A percentile compares a stretch with the other conserved stretches of the same genome.
phyloP scores from a whole-genome alignment of 2,329 filamentous ascomycete species.

The Talaromyces sp. region DNA sequence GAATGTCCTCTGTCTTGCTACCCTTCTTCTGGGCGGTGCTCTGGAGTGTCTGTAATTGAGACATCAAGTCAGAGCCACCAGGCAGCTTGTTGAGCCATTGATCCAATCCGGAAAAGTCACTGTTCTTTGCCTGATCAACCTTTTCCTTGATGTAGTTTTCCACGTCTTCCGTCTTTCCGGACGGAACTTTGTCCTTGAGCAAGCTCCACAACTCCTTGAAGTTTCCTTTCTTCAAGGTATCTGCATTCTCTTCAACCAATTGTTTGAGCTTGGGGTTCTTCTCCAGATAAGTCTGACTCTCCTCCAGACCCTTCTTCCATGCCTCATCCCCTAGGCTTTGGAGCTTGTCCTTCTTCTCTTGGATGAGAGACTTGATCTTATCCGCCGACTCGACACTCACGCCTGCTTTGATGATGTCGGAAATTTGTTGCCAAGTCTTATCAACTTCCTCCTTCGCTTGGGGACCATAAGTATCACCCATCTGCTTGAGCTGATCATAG shows the following conservation, averaged over 20 bases:
- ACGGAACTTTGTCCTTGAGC: neutral
- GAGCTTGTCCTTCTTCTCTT: slow-evolving; percentile 6
- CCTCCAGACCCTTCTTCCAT: slow-evolving; percentile 1
- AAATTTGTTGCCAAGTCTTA: slow-evolving; percentile 6
- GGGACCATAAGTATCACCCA: slow-evolving; percentile 1
- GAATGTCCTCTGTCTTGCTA: neutral
- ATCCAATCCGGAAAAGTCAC: neutral
- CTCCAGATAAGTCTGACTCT: neutral
- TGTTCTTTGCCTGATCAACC: slow-evolving; percentile 5
- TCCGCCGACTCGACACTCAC: slow-evolving; percentile 4
- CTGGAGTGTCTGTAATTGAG: neutral
- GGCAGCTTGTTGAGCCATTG: slow-evolving; percentile 1
- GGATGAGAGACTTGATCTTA: neutral
- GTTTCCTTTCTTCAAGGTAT: slow-evolving; percentile 1
- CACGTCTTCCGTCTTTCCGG: slow-evolving; percentile 6
- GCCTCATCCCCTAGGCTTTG: slow-evolving; percentile 4
- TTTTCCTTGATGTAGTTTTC: slow-evolving; percentile 6
- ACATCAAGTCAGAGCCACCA: slow-evolving; percentile 2
- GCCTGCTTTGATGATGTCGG: slow-evolving; percentile 1
- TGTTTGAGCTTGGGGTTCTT: slow-evolving; percentile 3
- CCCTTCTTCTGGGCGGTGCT: neutral
- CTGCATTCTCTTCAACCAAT: slow-evolving; percentile 1
- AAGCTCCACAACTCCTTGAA: neutral
- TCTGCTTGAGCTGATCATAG: slow-evolving; percentile 4
- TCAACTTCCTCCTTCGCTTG: slow-evolving; percentile 4